These are phyloP conservation scores for Phytophthora sp. DNA, from an alignment of 352 stramenopile species.

Conservation along the genomic window DNA sequence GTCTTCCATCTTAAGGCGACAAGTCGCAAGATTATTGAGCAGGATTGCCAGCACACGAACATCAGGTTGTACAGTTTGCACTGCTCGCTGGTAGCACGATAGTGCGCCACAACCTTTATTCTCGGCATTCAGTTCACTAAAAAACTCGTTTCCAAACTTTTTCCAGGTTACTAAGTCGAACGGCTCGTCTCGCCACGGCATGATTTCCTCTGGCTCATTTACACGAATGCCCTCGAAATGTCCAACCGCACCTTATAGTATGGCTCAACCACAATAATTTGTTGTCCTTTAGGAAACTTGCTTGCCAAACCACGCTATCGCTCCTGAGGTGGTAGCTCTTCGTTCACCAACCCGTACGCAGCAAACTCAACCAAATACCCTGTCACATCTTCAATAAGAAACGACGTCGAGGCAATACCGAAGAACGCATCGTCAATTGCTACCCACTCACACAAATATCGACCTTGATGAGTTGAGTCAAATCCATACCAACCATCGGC, in stretches of 20 bases:
- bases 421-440: conserved; percentile 39
- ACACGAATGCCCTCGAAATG: conserved; percentile 23
- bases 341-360: conserved; percentile 26
- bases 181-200: conserved; percentile 21
- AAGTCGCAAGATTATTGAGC: conserved; percentile 26
- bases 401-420: conserved; percentile 10
- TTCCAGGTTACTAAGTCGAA: conserved; percentile 27
- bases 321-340: conserved; percentile 9
- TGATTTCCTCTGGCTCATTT: conserved; percentile 19
- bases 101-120: conserved; percentile 18
- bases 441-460: conserved; percentile 42
- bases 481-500: conserved; percentile 27
- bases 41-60: conserved; percentile 14
- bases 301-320: conserved; percentile 8
- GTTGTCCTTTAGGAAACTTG: conserved; percentile 27
- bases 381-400: conserved; percentile 38
- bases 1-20: conserved; percentile 15
- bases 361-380: conserved; percentile 33
- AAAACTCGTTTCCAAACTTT: conserved; percentile 34
- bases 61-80: conserved; percentile 10
- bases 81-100: conserved; percentile 23
- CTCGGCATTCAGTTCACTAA: conserved; percentile 1
- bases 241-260: conserved; percentile 42
- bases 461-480: conserved; percentile 35
- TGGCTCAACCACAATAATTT: conserved; percentile 31